Evolutionary conservation across 768 basidiomycete genomes (phyloP).

Genomic region (Chalciporus piperatus): DNA sequence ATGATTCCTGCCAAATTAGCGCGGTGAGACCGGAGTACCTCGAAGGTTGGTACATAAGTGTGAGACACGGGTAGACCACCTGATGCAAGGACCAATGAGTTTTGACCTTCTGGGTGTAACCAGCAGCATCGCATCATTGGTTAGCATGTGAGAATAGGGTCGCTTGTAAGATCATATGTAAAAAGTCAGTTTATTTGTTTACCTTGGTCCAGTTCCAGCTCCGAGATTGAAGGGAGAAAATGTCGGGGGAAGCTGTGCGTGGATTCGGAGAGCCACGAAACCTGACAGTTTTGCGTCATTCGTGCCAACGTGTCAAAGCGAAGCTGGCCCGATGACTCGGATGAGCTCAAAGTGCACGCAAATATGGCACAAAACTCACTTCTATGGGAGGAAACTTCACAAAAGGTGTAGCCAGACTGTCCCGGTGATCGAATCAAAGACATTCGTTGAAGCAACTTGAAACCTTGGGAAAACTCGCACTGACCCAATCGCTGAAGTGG

Average conservation of each 20-base stretch:
- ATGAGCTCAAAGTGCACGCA: too few species aligned
- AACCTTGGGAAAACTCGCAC: not conserved
- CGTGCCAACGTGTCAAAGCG: not conserved
- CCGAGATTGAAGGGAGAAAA: too few species aligned
- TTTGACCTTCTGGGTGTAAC: not conserved
- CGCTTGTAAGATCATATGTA: not conserved
- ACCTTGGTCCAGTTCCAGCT: not conserved
- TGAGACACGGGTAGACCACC: too few species aligned
- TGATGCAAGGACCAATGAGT: not conserved
- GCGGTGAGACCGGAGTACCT: not conserved
- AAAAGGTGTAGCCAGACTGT: not conserved
- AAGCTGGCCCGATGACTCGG: not conserved
- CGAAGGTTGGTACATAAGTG: too few species aligned
- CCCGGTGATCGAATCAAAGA: constrained; percentile 4
- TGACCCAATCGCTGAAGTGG: not conserved
- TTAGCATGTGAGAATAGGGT: not conserved
- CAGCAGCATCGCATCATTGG: not conserved
- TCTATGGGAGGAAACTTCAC: not conserved
- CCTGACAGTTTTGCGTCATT: not conserved
- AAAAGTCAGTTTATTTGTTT: not conserved
- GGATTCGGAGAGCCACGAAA: not conserved
- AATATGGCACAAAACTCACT: not conserved
- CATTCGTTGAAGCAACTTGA: not conserved
- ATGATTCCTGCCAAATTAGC: not conserved
- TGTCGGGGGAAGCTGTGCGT: not conserved